Evolutionary conservation across 164 flowering plant species (phyloP).

Genomic region (Saururus chinensis): DNA sequence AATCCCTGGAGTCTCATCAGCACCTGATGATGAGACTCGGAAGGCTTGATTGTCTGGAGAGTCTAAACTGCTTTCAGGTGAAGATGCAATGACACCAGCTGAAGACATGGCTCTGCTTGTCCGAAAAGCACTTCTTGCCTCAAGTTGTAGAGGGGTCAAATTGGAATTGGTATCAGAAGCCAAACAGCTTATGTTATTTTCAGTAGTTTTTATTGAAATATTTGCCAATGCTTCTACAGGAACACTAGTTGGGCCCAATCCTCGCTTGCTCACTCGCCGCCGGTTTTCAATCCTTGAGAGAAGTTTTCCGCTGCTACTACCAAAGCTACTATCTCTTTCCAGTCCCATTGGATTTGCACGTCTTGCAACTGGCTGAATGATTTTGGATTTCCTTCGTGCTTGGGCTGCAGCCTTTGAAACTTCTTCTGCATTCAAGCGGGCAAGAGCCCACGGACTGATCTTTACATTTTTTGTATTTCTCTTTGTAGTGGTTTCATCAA

Average conservation of each 20-base stretch:
- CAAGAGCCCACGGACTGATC: constrained; percentile 92
- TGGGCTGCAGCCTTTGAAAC: constrained; percentile 82
- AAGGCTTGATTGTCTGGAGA: constrained; percentile 85
- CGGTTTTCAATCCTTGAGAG: constrained; percentile 42
- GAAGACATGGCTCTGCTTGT: constrained; percentile 62
- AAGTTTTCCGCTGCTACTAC: constrained; percentile 59
- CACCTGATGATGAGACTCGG: constrained; percentile 67
- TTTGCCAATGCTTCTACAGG: constrained; percentile 34
- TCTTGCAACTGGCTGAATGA: constrained; percentile 69
- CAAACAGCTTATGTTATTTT: constrained; percentile 14
- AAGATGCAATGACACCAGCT: constrained; percentile 43
- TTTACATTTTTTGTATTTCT: constrained; percentile 56
- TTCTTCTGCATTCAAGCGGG: constrained; percentile 85
- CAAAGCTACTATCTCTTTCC: constrained; percentile 63
- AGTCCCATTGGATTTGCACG: constrained; percentile 29
- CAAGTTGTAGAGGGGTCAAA: constrained; percentile 75
- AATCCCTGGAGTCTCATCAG: constrained; percentile 53
- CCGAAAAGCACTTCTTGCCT: constrained; percentile 73
- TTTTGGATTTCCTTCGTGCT: constrained; percentile 79
- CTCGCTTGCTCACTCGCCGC: constrained; percentile 45
- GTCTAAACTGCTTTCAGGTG: constrained; percentile 87
- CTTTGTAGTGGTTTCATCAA: constrained; percentile 48
- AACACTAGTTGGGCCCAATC: constrained; percentile 60
- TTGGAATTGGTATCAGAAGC: constrained; percentile 32
- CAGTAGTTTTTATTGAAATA: constrained; percentile 27